These are phyloP conservation scores for Pelargonium cotyledonis DNA, from an alignment of 441 rosid genomes.

Conservation along the genomic window DNA sequence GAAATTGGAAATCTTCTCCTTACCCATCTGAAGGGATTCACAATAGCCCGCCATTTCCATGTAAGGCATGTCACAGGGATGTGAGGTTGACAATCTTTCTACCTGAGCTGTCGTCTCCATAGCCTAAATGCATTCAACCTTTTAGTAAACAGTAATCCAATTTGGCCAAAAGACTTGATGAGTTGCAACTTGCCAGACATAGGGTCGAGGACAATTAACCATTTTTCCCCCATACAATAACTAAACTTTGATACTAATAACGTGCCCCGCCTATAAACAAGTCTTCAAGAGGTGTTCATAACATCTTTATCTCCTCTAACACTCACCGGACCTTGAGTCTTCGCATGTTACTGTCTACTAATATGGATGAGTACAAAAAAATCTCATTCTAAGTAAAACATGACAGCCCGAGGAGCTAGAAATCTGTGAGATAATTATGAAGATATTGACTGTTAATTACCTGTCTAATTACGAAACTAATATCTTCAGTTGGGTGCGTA, in stretches of 20 bases:
- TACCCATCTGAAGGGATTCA: slow-evolving; percentile 74
- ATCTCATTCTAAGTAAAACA: too few species aligned
- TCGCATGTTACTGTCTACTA: too few species aligned
- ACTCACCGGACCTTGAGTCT: too few species aligned
- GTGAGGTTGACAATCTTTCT: slow-evolving; percentile 60
- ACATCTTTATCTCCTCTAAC: too few species aligned
- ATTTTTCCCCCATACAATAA: not conserved
- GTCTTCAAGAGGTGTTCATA: too few species aligned
- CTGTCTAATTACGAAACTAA: not conserved
- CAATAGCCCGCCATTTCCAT: slow-evolving; percentile 78
- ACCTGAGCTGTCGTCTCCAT: slow-evolving; percentile 63
- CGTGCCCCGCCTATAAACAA: too few species aligned
- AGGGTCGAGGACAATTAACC: too few species aligned
- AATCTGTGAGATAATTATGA: not conserved
- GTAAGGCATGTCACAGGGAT: slow-evolving; percentile 61
- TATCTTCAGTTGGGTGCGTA: not conserved
- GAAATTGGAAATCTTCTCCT: slow-evolving; percentile 63
- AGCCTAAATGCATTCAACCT: slow-evolving; percentile 31
- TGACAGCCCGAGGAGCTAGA: too few species aligned
- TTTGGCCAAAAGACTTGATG: not conserved
- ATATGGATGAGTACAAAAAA: not conserved
- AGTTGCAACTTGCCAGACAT: not conserved
- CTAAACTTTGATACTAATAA: too few species aligned
- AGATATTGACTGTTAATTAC: not conserved
- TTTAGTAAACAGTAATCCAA: slow-evolving; percentile 2